phyloP scores from a whole-genome alignment of 2,329 filamentous ascomycete genomes.

The Talaromyces sp. region DNA sequence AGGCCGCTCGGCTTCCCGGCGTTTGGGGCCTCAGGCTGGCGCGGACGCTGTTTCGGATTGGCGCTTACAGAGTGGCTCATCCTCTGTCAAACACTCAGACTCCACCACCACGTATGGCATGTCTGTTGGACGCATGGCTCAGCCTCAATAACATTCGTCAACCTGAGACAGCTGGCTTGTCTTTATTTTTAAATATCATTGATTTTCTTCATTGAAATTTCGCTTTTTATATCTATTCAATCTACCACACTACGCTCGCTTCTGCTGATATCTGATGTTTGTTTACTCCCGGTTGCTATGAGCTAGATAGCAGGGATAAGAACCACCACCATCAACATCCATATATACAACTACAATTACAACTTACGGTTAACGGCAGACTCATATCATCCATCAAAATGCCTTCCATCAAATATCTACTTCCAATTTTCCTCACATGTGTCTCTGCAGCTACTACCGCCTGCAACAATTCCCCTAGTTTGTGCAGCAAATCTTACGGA shows the following conservation, averaged over 20 bases:
- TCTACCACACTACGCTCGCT: not conserved
- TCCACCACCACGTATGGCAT: not conserved
- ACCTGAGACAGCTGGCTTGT: conserved; percentile 8
- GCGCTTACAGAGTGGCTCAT: not conserved
- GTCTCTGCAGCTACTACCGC: conserved; percentile 42
- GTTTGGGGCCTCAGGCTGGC: conserved; percentile 2
- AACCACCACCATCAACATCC: not conserved
- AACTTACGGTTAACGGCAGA: not conserved
- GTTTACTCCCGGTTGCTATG: conserved; percentile 12
- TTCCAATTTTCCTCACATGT: conserved; percentile 32
- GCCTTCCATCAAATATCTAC: conserved; percentile 28
- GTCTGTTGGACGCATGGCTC: not conserved
- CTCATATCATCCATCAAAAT: conserved; percentile 24
- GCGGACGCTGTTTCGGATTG: not conserved
- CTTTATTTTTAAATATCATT: not conserved
- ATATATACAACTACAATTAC: not conserved
- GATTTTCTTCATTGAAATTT: not conserved
- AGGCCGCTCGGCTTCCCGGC: not conserved
- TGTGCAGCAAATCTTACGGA: conserved; percentile 71
- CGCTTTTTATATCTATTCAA: not conserved
- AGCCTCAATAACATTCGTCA: conserved; percentile 14
- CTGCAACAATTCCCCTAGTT: conserved; percentile 77
- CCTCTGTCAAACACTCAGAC: not conserved
- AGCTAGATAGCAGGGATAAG: not conserved
- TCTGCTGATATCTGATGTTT: not conserved